Evolutionary conservation across 2,329 filamentous ascomycete genomes (phyloP), one percentile per base, ranked within the genome.

Genomic region (Orbilia quercus): DNA sequence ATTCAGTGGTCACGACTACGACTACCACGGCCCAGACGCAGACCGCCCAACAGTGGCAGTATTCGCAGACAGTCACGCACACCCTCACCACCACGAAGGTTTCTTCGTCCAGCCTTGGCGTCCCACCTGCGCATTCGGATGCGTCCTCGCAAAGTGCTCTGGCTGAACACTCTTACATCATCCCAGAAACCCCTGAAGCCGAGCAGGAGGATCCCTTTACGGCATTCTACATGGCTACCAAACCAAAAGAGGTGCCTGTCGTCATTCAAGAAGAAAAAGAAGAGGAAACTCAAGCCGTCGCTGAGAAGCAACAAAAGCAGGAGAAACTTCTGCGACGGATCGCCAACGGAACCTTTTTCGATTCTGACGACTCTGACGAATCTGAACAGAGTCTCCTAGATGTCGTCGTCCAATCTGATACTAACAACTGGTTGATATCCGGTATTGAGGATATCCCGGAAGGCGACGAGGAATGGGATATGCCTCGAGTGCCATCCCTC

Each of bases 401-500:
- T 18, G 67, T 59, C 20, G 40, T 65, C 3, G 54, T 72, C 14
- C 51, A 50, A 34, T 58, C 66, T 1, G 38, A 47, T 14, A 38
- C 59, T 11, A 45, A 45, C 12, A 59, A 72, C 20, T 72, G 67
- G 67, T 72, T 59, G 59, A 72, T 72, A 59, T 58, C 51, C 12
- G 67, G 53, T 14, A 59, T 65, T 7, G 66, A 72, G 50, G 66
- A 57, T n/a, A 20, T 53, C 23, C 55, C 55, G 11, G 65, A 62
- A 38, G 65, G 57, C 16, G 55, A 60, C 5, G 65, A 70, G 14
- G 65, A 70, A 0, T 64, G 67, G 59, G 47, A 64, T 20, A 59
- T 72, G 2, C 59, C 67, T 22, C 59, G 67, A 25, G 67, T 72
- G n/a, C 67, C 67, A n/a, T 72, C 67, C n/a, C 50, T 72, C 6